These are phyloP conservation scores for Phaffia rhodozyma DNA, from an alignment of 1,284 basidiomycete species.

Conservation along the genomic window DNA sequence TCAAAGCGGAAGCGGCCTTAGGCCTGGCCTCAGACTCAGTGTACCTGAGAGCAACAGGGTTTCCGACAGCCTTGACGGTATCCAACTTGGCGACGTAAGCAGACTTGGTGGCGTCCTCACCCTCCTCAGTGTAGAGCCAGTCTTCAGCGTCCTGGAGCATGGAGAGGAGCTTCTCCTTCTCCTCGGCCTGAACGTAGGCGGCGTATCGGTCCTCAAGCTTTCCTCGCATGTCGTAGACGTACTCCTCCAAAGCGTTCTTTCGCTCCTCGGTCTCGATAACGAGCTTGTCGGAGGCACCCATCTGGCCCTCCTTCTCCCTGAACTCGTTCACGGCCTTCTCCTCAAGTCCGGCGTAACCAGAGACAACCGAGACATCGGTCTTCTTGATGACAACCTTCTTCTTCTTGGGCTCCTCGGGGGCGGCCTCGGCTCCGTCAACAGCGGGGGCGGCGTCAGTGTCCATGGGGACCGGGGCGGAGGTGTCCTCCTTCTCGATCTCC, in stretches of 20 bases:
- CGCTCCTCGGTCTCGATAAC: constrained; percentile 92
- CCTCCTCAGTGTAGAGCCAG: constrained; percentile 91
- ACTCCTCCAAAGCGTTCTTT: constrained; percentile 94
- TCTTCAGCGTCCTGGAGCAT: constrained; percentile 69
- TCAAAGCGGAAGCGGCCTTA: constrained; percentile 54
- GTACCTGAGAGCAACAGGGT: constrained; percentile 69
- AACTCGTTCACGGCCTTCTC: constrained; percentile 48
- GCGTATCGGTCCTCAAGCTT: constrained; percentile 81
- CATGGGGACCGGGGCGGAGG: constrained; percentile 39
- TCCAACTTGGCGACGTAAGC: constrained; percentile 71
- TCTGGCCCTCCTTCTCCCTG: constrained; percentile 68
- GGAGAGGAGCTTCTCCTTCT: constrained; percentile 62
- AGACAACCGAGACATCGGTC: constrained; percentile 61
- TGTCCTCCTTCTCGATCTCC: constrained; percentile 49
- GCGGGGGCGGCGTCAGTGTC: constrained; percentile 47
- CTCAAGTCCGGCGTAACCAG: constrained; percentile 53
- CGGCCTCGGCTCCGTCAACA: constrained; percentile 37
- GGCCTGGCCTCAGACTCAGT: constrained; percentile 69
- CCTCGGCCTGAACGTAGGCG: constrained; percentile 53
- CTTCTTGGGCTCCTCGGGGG: constrained; percentile 52
- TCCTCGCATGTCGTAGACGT: constrained; percentile 82
- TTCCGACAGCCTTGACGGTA: constrained; percentile 64
- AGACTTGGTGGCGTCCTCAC: constrained; percentile 86
- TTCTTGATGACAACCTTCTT: constrained; percentile 62
- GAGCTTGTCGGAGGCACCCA: constrained; percentile 82